Evolutionary conservation across 2,329 filamentous ascomycete genomes (phyloP).

Genomic region (Fusarium illudens): DNA sequence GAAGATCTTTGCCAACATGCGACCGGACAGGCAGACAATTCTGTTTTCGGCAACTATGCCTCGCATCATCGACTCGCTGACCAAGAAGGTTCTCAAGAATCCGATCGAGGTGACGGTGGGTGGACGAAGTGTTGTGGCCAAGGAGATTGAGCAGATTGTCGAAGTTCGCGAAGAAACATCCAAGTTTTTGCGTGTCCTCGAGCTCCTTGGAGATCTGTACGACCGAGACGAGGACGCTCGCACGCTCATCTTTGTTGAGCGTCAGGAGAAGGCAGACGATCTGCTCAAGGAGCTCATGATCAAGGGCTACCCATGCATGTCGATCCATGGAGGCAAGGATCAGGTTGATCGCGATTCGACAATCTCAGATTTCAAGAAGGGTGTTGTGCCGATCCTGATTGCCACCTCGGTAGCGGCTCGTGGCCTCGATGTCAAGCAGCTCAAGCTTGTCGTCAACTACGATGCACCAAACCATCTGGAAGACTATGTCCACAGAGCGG

Average conservation of each 20-base stretch:
- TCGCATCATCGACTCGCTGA: conserved; percentile 87
- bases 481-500: conserved; percentile 94
- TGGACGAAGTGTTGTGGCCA: conserved; percentile 85
- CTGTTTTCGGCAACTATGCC: conserved; percentile 98
- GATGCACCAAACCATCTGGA: conserved; percentile 94
- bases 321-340: conserved; percentile 92
- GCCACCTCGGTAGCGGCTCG: conserved; percentile 96
- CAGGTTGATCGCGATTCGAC: conserved; percentile 93
- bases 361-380: conserved; percentile 92
- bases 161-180: conserved; percentile 83
- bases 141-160: conserved; percentile 92
- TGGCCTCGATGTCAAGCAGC: conserved; percentile 93
- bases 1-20: conserved; percentile 92
- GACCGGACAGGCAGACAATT: conserved; percentile 91
- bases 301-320: conserved; percentile 90
- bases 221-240: conserved; percentile 88
- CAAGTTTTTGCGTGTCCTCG: conserved; percentile 85
- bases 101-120: conserved; percentile 94
- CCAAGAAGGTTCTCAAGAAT: conserved; percentile 84
- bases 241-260: conserved; percentile 89
- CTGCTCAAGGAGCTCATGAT: conserved; percentile 79
- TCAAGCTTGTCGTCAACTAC: conserved; percentile 96
- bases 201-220: conserved; percentile 88
- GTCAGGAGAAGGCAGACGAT: conserved; percentile 88
- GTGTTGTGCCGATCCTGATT: conserved; percentile 87